Conservation (phyloP, 768 basidiomycete genomes). For the Lyophyllum semitale region DNA sequence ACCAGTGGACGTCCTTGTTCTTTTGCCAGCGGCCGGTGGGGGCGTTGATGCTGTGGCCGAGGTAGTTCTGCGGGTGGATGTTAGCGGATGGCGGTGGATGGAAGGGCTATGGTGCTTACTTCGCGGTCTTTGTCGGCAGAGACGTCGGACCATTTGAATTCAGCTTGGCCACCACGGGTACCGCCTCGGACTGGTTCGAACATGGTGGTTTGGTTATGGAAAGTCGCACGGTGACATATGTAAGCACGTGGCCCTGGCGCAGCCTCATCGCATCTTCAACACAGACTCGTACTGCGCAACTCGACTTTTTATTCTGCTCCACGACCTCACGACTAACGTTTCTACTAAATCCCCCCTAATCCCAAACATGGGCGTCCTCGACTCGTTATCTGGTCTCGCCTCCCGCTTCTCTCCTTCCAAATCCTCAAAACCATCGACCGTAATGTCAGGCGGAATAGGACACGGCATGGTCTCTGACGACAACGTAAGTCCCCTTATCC, state of each 20-base stretch:
- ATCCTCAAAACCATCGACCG: constrained; percentile 36
- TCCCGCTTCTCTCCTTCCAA: constrained; percentile 48
- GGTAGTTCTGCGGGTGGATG: constrained; percentile 70
- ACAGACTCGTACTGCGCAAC: constrained; percentile 5
- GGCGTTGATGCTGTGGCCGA: constrained; percentile 93
- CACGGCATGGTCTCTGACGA: constrained; percentile 68
- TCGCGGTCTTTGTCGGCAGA: constrained; percentile 93
- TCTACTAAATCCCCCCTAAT: not conserved
- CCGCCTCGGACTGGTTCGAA: constrained; percentile 87
- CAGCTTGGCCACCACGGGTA: constrained; percentile 89
- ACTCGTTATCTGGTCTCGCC: constrained; percentile 55
- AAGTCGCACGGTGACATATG: too few relatives aligned
- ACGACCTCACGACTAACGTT: not conserved
- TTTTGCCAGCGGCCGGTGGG: constrained; percentile 97
- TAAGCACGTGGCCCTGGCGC: constrained; percentile 11
- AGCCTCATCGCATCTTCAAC: constrained; percentile 4
- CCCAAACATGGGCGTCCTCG: constrained; percentile 53
- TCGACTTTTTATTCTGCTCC: not conserved
- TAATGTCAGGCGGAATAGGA: constrained; percentile 57
- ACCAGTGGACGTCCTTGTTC: constrained; percentile 97
- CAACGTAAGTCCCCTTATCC: constrained; percentile 55
- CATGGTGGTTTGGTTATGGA: constrained; percentile 39
- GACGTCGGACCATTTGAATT: constrained; percentile 91
- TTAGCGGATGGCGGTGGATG: constrained; percentile 8
- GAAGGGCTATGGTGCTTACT: constrained; percentile 39